Evolutionary conservation across 169 alveolate species (phyloP).

Genomic region (Plasmodium berghei): DNA sequence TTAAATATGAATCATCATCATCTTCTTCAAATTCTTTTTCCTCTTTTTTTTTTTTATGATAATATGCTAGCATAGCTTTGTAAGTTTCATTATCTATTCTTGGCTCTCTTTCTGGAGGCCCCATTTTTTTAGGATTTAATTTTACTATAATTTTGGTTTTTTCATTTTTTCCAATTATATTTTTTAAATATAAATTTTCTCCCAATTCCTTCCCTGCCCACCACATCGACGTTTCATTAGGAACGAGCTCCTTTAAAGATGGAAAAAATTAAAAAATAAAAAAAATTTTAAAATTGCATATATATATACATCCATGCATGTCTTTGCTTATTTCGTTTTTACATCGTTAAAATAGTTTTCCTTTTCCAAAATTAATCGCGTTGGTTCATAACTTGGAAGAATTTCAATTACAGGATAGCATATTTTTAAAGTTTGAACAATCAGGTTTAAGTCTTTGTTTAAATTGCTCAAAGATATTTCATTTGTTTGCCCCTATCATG

Average conservation of each 20-base stretch:
- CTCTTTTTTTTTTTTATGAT: conserved; percentile 94
- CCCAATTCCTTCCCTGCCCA: conserved; percentile 96
- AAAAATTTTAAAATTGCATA: neutral
- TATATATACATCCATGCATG: neutral
- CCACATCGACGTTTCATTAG: conserved; percentile 92
- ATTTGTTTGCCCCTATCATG: conserved; percentile 81
- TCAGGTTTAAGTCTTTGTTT: conserved; percentile 86
- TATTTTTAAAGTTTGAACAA: conserved; percentile 93
- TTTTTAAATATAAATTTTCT: conserved; percentile 87
- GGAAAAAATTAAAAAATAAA: conserved; percentile 1
- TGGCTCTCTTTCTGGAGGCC: conserved; percentile 97
- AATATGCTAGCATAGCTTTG: conserved; percentile 95
- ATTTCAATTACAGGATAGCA: conserved; percentile 96
- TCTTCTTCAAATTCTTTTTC: conserved; percentile 92
- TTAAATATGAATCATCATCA: conserved; percentile 94
- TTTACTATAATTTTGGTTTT: conserved; percentile 95
- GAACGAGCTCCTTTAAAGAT: conserved; percentile 82
- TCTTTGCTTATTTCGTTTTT: conserved; percentile 1
- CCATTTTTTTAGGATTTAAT: conserved; percentile 90
- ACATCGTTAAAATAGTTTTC: conserved; percentile 86
- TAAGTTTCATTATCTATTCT: conserved; percentile 95
- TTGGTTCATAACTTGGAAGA: conserved; percentile 95
- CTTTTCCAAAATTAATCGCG: conserved; percentile 90
- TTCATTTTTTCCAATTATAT: conserved; percentile 93
- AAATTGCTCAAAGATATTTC: conserved; percentile 78